phyloP scores from a whole-genome alignment of 2,329 filamentous ascomycete genomes.

The Hypoxylon rubiginosum region DNA sequence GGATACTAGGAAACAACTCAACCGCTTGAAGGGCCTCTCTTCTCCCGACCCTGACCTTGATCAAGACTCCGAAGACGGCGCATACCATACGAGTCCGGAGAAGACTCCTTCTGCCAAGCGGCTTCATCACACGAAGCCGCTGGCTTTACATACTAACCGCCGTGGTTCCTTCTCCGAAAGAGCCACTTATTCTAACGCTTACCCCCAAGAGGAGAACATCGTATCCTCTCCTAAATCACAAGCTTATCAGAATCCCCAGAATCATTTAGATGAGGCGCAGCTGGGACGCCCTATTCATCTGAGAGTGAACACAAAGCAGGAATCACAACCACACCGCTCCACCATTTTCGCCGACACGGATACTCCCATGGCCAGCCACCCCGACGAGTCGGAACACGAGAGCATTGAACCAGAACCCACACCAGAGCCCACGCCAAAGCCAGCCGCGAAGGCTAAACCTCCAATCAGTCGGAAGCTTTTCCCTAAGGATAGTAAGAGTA shows the following conservation, averaged over 20 bases:
- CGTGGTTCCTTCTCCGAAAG: slow-evolving; percentile 47
- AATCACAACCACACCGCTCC: slow-evolving; percentile 41
- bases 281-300: slow-evolving; percentile 35
- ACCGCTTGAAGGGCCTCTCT: slow-evolving; percentile 39
- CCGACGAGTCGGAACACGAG: slow-evolving; percentile 46
- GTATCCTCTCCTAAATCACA: slow-evolving; percentile 42
- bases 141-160: slow-evolving; percentile 43
- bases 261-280: slow-evolving; percentile 41
- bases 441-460: slow-evolving; percentile 42
- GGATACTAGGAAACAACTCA: slow-evolving; percentile 47
- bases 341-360: slow-evolving; percentile 51
- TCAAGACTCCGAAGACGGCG: slow-evolving; percentile 46
- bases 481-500: slow-evolving; percentile 37
- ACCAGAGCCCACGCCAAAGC: slow-evolving; percentile 48
- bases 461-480: slow-evolving; percentile 50
- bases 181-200: slow-evolving; percentile 36
- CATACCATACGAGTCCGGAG: slow-evolving; percentile 48
- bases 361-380: slow-evolving; percentile 48
- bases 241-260: slow-evolving; percentile 41
- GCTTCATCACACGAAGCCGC: slow-evolving; percentile 44
- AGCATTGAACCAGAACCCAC: slow-evolving; percentile 46
- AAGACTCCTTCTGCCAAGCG: slow-evolving; percentile 49
- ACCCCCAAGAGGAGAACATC: slow-evolving; percentile 32
- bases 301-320: slow-evolving; percentile 42
- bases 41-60: slow-evolving; percentile 43